Evolutionary conservation across 2,329 filamentous ascomycete species (phyloP), one percentile per base, ranked within the genome.

Genomic region (Neonectria ditissima): DNA sequence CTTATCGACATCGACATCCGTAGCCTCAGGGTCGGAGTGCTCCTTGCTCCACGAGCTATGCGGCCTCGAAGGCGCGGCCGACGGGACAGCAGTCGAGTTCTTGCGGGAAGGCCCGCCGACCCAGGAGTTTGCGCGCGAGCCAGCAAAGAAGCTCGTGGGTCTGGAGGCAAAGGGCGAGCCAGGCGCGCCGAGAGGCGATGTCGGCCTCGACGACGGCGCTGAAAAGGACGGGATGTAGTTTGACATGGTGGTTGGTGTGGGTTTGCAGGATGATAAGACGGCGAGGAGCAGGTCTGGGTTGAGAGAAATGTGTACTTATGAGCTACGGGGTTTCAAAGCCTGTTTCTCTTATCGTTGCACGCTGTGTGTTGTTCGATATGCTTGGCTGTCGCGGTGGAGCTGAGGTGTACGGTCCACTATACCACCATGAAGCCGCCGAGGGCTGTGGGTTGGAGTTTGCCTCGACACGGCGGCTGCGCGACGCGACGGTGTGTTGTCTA

Each of bases 361-460:
- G 43, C 55, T 65, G n/a, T 54, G 34, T 58, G 18, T 56, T 58
- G 37, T 47, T 26, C 26, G n/a, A 43, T 56, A 43, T 65, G 62
- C 52, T 57, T 65, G 47, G 59, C 32, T 48, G 30, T 48, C 37
- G 24, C 9, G 43, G 68, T 69, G 68, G 68, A 69, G 62, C 57
- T 51, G n/a, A 44, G 28, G 3, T 58, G 20, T n/a, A 9, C 6
- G 67, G 65, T 69, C 67, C 67, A 69, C 67, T 66, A 68, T 69
- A 69, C 8, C 47, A 62, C 67, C 67, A 69, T 55, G 65, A 68
- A 69, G 67, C 56, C 67, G 67, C 67, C 67, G 67, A 69, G 53
- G 37, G 56, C 54, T 52, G 65, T 64, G 66, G 56, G 44, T 55
- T 47, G 48, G 30, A 48, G 26, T 30, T 48, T n/a, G 45, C 26